Conservation (phyloP, 306 rosid genomes). For the Pueraria montana region DNA sequence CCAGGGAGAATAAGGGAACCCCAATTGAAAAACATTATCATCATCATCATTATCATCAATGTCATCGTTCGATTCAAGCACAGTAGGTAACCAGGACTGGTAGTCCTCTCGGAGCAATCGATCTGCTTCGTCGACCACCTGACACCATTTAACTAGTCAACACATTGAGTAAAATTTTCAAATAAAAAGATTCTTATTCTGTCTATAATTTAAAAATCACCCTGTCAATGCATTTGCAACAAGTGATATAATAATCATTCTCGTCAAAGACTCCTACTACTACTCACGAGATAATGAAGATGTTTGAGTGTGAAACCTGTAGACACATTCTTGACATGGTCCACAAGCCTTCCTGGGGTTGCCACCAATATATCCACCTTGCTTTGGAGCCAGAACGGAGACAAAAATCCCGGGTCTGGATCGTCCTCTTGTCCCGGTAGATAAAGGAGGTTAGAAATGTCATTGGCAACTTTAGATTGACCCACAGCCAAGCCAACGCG, state of each 20-base stretch:
- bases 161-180: neutral
- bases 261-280: no score
- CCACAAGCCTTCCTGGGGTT: constrained; percentile 94
- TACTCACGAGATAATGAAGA: constrained; percentile 83
- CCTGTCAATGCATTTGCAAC: neutral
- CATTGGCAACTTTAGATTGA: constrained; percentile 82
- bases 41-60: constrained; percentile 49
- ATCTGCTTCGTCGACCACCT: constrained; percentile 98
- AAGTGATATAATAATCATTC: neutral
- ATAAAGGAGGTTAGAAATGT: constrained; percentile 69
- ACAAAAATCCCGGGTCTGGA: neutral
- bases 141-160: constrained; percentile 53
- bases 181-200: neutral
- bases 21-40: constrained; percentile 52
- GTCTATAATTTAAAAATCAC: neutral
- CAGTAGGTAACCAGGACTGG: constrained; percentile 93
- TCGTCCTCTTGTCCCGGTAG: constrained; percentile 47
- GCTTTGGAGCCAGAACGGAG: constrained; percentile 51
- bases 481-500: constrained; percentile 92
- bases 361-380: constrained; percentile 94
- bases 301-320: constrained; percentile 93
- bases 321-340: constrained; percentile 70
- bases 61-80: constrained; percentile 69
- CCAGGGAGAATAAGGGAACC: constrained; percentile 54
- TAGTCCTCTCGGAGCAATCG: constrained; percentile 90